Conservation (phyloP, 2,329 filamentous ascomycete genomes). For the Beauveria asiatica region DNA sequence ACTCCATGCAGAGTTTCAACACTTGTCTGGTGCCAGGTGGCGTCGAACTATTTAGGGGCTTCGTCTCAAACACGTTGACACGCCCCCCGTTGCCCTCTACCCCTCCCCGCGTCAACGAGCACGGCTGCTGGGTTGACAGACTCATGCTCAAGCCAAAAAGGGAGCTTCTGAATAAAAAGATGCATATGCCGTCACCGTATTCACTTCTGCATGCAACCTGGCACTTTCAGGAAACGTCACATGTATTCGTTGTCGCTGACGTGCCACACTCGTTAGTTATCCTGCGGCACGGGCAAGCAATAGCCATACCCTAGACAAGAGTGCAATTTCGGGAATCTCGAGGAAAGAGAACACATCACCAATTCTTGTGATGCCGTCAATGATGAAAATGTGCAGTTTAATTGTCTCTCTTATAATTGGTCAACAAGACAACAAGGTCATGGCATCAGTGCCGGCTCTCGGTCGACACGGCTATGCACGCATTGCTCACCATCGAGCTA, state of each 20-base stretch:
- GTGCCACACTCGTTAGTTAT: too few species aligned
- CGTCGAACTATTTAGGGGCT: conserved; percentile 8
- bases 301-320: too few species aligned
- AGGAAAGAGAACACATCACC: too few species aligned
- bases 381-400: too few species aligned
- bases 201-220: not conserved
- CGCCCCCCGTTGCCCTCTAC: not conserved
- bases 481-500: too few species aligned
- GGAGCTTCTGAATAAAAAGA: not conserved
- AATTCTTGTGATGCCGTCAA: too few species aligned
- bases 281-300: too few species aligned
- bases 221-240: not conserved
- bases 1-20: not conserved
- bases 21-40: conserved; percentile 1
- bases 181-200: not conserved
- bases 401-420: too few species aligned
- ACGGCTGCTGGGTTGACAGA: not conserved
- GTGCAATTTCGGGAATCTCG: too few species aligned
- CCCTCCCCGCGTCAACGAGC: not conserved
- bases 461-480: too few species aligned
- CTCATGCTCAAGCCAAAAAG: not conserved
- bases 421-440: too few species aligned
- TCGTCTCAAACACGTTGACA: conserved; percentile 8
- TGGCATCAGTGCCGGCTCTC: too few species aligned
- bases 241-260: not conserved